These are phyloP conservation scores for Phytopythium kandeliae DNA, from an alignment of 352 stramenopile genomes.

Conservation along the genomic window DNA sequence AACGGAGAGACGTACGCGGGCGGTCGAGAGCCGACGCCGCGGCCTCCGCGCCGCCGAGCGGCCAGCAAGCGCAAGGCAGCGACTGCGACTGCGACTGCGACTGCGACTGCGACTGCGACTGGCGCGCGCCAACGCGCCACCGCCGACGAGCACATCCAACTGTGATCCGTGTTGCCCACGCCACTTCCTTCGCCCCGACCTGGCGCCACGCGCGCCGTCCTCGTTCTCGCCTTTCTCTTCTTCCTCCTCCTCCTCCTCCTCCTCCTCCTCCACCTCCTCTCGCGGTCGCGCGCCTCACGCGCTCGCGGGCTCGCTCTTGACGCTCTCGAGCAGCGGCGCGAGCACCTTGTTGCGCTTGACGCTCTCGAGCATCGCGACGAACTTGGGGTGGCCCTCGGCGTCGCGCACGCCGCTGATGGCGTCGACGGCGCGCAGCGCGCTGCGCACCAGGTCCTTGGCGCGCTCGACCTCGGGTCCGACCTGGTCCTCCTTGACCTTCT, in stretches of 20 bases:
- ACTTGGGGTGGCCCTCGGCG: conserved; percentile 66
- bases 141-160: conserved; percentile 13
- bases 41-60: conserved; percentile 11
- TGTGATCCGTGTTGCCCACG: conserved; percentile 18
- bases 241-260: background rate
- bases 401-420: conserved; percentile 69
- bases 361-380: conserved; percentile 51
- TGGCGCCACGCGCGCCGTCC: too few relatives aligned
- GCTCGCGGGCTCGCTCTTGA: conserved; percentile 48
- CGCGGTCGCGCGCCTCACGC: conserved; percentile 12
- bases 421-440: conserved; percentile 86
- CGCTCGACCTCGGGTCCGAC: conserved; percentile 95
- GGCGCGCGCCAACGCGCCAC: conserved; percentile 10
- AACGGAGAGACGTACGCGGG: conserved; percentile 31
- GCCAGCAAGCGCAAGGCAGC: conserved; percentile 14
- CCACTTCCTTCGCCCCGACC: conserved; percentile 1
- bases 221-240: too few relatives aligned
- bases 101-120: too few relatives aligned
- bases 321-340: conserved; percentile 47
- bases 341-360: conserved; percentile 68
- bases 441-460: conserved; percentile 96
- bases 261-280: background rate
- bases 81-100: too few relatives aligned
- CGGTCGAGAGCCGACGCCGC: background rate
- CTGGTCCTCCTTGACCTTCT: conserved; percentile 94